Evolutionary conservation across 2,329 filamentous ascomycete species (phyloP).

Genomic region (Lomentospora prolificans): DNA sequence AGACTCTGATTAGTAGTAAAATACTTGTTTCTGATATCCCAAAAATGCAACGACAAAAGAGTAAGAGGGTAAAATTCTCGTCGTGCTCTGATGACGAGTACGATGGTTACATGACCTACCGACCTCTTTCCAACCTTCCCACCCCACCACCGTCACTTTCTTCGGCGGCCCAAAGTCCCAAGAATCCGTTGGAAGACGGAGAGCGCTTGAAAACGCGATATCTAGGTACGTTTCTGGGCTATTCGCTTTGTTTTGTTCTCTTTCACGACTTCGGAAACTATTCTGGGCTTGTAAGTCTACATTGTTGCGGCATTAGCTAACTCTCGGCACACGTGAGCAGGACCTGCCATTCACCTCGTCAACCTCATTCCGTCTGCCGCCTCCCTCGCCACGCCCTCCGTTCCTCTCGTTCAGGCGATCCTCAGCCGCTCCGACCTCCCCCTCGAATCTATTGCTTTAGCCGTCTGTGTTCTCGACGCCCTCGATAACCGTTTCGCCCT

Average conservation of each 20-base stretch:
- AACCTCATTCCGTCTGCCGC: conserved; percentile 56
- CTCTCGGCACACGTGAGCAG: conserved; percentile 24
- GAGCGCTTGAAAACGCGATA: conserved; percentile 30
- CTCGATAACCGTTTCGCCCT: conserved; percentile 53
- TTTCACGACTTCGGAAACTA: too few relatives aligned
- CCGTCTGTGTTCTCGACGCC: conserved; percentile 57
- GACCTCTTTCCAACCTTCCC: conserved; percentile 57
- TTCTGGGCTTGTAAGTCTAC: too few relatives aligned
- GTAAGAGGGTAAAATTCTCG: conserved; percentile 5
- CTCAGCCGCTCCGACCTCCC: conserved; percentile 47
- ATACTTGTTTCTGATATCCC: background rate
- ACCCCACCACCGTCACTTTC: conserved; percentile 53
- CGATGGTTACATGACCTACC: conserved; percentile 53
- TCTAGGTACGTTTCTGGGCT: conserved; percentile 23
- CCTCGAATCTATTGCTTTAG: conserved; percentile 52
- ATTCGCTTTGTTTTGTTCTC: background rate
- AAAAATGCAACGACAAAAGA: conserved; percentile 5
- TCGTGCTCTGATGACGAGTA: conserved; percentile 29
- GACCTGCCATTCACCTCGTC: conserved; percentile 55
- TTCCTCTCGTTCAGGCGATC: conserved; percentile 50
- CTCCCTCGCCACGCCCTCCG: conserved; percentile 48
- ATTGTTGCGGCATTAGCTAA: too few relatives aligned
- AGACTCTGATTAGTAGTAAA: background rate
- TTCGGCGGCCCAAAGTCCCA: conserved; percentile 20
- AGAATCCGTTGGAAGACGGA: conserved; percentile 25